Percentiles rank a stretch among this genome's conserved stretches.
Evolutionary conservation across 2,329 filamentous ascomycete genomes (phyloP).

Genomic region (Penicillium janthinellum): DNA sequence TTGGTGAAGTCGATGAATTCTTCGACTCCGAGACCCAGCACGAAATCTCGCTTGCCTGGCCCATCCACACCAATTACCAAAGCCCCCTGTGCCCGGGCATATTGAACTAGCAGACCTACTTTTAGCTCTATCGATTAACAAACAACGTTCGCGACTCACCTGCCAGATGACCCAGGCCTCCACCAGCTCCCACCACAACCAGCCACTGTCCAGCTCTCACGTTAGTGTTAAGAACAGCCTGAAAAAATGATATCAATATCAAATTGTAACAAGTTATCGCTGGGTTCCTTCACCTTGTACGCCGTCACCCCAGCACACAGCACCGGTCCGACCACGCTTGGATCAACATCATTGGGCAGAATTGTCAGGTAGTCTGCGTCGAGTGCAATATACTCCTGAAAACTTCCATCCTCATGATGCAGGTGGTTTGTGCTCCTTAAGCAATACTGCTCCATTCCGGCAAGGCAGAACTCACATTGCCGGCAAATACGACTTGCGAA

Average conservation of each 20-base stretch:
- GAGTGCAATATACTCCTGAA: slow-evolving; percentile 50
- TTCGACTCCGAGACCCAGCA: slow-evolving; percentile 43
- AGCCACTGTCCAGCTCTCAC: slow-evolving; percentile 45
- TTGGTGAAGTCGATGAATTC: slow-evolving; percentile 47
- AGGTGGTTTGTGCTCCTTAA: slow-evolving; percentile 48
- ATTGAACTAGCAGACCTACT: slow-evolving; percentile 41
- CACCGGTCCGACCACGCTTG: slow-evolving; percentile 44
- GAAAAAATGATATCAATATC: slow-evolving; percentile 2
- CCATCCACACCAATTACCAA: slow-evolving; percentile 49
- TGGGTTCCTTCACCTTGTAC: slow-evolving; percentile 40
- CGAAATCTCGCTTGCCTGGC: slow-evolving; percentile 41
- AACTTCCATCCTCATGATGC: slow-evolving; percentile 51
- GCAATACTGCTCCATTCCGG: slow-evolving; percentile 46
- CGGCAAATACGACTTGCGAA: slow-evolving; percentile 48
- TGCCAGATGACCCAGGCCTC: slow-evolving; percentile 50
- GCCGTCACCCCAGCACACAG: slow-evolving; percentile 50
- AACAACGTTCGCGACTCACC: slow-evolving; percentile 30
- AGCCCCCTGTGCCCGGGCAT: slow-evolving; percentile 46
- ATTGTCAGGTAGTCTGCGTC: slow-evolving; percentile 49
- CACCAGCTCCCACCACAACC: slow-evolving; percentile 50
- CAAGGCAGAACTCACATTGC: slow-evolving; percentile 48
- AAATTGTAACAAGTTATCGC: background rate
- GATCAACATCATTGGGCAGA: slow-evolving; percentile 48
- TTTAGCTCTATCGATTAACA: background rate
- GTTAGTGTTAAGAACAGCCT: slow-evolving; percentile 48